A percentile compares a stretch with the other conserved stretches of the same genome.
Evolutionary conservation across 768 basidiomycete genomes (phyloP).

Genomic region (Termitomyces sp.): DNA sequence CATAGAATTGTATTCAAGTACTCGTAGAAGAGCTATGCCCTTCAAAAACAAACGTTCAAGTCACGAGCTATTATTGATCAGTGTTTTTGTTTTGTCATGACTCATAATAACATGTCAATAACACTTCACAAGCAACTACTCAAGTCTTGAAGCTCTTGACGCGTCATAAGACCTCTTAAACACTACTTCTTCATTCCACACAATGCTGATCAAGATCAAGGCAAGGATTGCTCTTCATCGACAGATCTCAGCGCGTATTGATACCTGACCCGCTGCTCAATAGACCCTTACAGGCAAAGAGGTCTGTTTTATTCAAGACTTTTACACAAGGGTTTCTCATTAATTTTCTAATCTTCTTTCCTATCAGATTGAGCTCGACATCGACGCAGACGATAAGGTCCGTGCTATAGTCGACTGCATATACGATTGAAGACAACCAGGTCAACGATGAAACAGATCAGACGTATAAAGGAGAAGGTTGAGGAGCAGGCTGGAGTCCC

Average conservation of each 20-base stretch:
- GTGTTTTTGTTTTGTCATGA: not conserved
- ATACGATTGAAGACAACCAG: not conserved
- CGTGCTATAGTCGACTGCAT: slow-evolving; percentile 11
- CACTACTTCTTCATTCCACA: not conserved
- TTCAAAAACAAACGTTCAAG: too few relatives aligned
- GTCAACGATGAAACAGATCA: slow-evolving; percentile 50
- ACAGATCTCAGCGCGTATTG: slow-evolving; percentile 1
- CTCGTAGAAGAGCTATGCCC: too few relatives aligned
- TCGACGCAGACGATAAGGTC: slow-evolving; percentile 85
- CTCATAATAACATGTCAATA: too few relatives aligned
- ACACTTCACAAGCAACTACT: not conserved
- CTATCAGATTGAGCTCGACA: slow-evolving; percentile 89
- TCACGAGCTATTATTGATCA: not conserved
- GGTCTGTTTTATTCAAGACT: slow-evolving; percentile 35
- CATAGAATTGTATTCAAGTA: not conserved
- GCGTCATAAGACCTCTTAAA: slow-evolving; percentile 2
- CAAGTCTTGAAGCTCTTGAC: not conserved
- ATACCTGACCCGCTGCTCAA: not conserved
- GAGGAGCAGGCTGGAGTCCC: slow-evolving; percentile 99
- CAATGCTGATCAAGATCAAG: slow-evolving; percentile 91
- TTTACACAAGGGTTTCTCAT: not conserved
- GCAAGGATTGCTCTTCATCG: slow-evolving; percentile 27
- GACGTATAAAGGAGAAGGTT: slow-evolving; percentile 94
- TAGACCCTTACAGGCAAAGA: slow-evolving; percentile 98
- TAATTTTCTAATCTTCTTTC: not conserved